Base-by-base conservation (phyloP, 2,329 filamentous ascomycete genomes). In the Microdochium paspali region DNA sequence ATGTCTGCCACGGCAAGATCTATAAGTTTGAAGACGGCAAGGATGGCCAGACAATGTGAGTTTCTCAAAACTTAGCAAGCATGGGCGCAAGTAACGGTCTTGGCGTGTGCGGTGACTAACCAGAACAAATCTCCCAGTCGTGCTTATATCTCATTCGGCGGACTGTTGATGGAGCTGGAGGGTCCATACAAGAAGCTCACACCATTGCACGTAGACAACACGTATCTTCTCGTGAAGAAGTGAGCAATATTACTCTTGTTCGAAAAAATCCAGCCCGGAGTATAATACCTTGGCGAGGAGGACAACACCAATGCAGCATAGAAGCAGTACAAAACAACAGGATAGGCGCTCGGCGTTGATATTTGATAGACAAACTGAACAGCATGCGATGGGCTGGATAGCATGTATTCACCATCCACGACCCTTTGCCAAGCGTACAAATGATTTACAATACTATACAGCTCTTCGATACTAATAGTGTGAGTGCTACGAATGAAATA, bases 141-240 rank as follows among this genome's bases (percentile, higher is more conserved):
- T 65, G 88, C 90, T 24, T 98, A 91, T 68, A 78, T 94, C 57
- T 95, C 90, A 1, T 98, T 96, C 60, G 93, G 93, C 44, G 93
- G 93, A 7, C 72, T 98, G 54, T 70, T 98, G 59, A 84, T 97
- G 70, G 89, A 85, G 58, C 77, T 98, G 48, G 87, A 95, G 60
- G 93, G 94, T 5, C 93, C 93, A 2, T 93, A 95, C 67, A 94
- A 93, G 76, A 96, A 95, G 73, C 80, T 98, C 53, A 94, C 87
- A 28, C 86, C 90, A 24, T 70, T 98, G 61, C 82, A 90, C 58
- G 91, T 96, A 60, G 93, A 98, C 65, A 85, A 95, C 62, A 82
- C 94, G 53, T 98, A 98, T 65, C 78, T 98, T 51, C 77, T 97
- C 51, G 74, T 95, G 57, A 98, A 96, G 81, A 95, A 94, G 82